These are phyloP conservation scores for Geoglossum glabrum DNA, from an alignment of 495 filamentous ascomycete species.

Conservation along the genomic window DNA sequence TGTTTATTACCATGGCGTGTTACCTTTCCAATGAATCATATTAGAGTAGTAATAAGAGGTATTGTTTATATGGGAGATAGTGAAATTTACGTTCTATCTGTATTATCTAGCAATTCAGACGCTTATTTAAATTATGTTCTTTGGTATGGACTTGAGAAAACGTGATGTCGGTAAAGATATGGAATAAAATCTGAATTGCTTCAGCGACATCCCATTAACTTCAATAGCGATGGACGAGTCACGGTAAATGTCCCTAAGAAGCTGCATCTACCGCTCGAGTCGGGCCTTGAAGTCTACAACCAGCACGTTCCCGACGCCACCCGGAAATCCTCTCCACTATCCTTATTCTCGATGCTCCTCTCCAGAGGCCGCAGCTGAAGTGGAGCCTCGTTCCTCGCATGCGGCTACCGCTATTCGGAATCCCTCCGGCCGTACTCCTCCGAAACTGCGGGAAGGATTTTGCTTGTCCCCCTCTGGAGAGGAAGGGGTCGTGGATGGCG, in stretches of 20 bases:
- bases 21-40: too few relatives aligned
- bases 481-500: not conserved
- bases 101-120: too few relatives aligned
- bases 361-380: not conserved
- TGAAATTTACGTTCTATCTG: too few relatives aligned
- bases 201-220: not conserved
- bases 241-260: constrained; percentile 2
- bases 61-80: not conserved
- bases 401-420: not conserved
- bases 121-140: too few relatives aligned
- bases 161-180: too few relatives aligned
- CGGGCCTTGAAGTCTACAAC: not conserved
- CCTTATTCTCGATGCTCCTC: constrained; percentile 1
- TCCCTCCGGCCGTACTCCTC: not conserved
- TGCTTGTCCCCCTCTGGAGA: not conserved
- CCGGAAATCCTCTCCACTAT: not conserved
- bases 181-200: not conserved
- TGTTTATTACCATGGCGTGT: too few relatives aligned
- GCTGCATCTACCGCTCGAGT: not conserved
- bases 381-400: too few relatives aligned
- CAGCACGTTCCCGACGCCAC: not conserved
- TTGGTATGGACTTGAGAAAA: too few relatives aligned
- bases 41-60: too few relatives aligned
- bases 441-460: not conserved
- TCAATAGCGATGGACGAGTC: not conserved